Conservation (phyloP, 179 eudicot genomes). For the Silene coronaria region DNA sequence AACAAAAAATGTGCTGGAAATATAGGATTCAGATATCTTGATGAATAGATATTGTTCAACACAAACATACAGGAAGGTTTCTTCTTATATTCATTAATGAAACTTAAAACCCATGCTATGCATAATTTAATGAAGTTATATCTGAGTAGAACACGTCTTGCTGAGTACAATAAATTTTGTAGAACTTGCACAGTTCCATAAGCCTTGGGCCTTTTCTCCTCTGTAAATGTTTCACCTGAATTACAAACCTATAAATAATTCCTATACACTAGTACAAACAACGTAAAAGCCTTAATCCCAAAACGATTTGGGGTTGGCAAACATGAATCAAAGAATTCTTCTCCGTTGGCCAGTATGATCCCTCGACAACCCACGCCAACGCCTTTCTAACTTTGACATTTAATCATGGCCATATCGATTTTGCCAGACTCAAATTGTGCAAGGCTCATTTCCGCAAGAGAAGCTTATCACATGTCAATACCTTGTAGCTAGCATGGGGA, state of each 20-base stretch:
- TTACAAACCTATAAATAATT: slow-evolving; percentile 19
- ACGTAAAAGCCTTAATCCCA: background rate
- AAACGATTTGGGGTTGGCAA: background rate
- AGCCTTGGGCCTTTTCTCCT: slow-evolving; percentile 7
- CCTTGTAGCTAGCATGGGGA: slow-evolving; percentile 79
- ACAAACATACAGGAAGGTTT: background rate
- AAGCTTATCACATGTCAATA: slow-evolving; percentile 61
- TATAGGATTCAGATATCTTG: background rate
- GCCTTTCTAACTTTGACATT: background rate
- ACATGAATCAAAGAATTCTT: slow-evolving; percentile 3
- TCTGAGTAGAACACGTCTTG: background rate
- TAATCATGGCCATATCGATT: background rate
- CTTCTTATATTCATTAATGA: background rate
- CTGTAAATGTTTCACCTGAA: slow-evolving; percentile 9
- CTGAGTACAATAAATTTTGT: slow-evolving; percentile 4
- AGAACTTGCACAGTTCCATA: background rate
- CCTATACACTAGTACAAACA: slow-evolving; percentile 22
- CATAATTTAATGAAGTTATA: background rate
- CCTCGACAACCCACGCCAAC: slow-evolving; percentile 9
- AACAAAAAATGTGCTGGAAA: background rate
- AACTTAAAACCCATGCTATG: background rate
- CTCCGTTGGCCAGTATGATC: slow-evolving; percentile 3
- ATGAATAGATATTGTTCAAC: background rate
- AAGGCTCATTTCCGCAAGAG: slow-evolving; percentile 27
- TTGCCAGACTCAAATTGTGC: background rate